phyloP scores from a whole-genome alignment of 192 early-diverging fungal species.

The Coemansia sp. region DNA sequence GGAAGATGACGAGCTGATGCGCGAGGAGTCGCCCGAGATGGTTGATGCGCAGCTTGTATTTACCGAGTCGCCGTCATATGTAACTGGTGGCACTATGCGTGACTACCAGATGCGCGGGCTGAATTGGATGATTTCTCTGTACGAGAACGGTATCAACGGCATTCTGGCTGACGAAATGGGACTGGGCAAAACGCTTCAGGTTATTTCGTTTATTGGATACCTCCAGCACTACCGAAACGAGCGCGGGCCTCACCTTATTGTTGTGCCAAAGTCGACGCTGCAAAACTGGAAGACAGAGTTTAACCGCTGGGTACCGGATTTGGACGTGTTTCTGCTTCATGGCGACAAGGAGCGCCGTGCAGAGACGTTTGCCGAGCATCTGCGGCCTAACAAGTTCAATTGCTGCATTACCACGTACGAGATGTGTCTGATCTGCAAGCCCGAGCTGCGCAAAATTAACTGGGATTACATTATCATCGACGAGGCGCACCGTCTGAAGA shows the following conservation, averaged over 20 bases:
- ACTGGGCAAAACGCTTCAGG: constrained; percentile 94
- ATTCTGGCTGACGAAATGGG: constrained; percentile 99
- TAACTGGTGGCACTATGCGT: constrained; percentile 87
- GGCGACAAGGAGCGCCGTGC: constrained; percentile 83
- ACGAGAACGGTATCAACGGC: constrained; percentile 97
- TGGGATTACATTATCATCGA: constrained; percentile 82
- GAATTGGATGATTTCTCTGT: constrained; percentile 97
- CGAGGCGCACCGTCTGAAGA: constrained; percentile 82
- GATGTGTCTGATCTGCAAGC: constrained; percentile 90
- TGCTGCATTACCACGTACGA: constrained; percentile 97
- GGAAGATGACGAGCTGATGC: constrained; percentile 91
- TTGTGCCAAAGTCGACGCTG: constrained; percentile 95
- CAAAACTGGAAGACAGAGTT: constrained; percentile 97
- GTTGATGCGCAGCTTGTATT: constrained; percentile 66
- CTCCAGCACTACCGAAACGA: constrained; percentile 79
- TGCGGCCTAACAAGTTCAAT: constrained; percentile 73
- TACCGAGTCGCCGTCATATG: constrained; percentile 86
- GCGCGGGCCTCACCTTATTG: constrained; percentile 87
- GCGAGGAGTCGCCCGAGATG: constrained; percentile 66
- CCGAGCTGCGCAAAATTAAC: constrained; percentile 71
- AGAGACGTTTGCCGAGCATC: constrained; percentile 55
- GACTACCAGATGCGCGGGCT: constrained; percentile 97
- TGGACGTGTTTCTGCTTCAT: constrained; percentile 86
- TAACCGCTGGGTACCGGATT: constrained; percentile 85
- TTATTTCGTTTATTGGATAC: constrained; percentile 95